Evolutionary conservation across 352 stramenopile genomes (phyloP), one percentile per base, ranked within the genome.

Genomic region (Pythium scleroteichum): DNA sequence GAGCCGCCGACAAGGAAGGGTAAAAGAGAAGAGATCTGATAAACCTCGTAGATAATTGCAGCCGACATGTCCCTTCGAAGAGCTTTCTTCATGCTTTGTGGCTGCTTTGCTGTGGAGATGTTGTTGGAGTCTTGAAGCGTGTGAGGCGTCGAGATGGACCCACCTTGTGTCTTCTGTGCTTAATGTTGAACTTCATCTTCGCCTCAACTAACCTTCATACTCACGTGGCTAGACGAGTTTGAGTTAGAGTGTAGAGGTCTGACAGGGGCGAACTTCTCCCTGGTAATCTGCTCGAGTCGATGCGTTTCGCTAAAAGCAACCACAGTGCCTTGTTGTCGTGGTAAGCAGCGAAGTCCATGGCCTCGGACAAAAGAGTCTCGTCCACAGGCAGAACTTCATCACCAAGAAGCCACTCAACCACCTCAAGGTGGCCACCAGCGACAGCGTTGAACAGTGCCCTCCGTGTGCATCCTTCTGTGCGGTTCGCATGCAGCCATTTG

Each of bases 261-360:
- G 2, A 17, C 48, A 24, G 50, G 16, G 13, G 29, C 29, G 19
- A 20, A 22, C 35, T 33, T 20, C 6, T 19, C 2, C n/a, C 0
- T 32, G 14, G 17, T n/a, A 39, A 27, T 35, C 29, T 35, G 29
- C 29, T 10, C 29, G 29, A 35, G 5, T 35, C 29, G 29, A 1
- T 17, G 20, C 44, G 44, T 0, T 32, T 35, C 17, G 24, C 32
- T 29, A 60, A 41, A 14, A 60, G 53, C 6, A n/a, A 16, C 53
- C 39, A 50, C 6, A 60, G 17, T 23, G 23, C 9, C 39, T 41
- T 41, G 22, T 41, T 22, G 53, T 52, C 53, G 9, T 52, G 22
- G 42, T 60, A 60, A 24, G 53, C 39, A 19, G 53, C 53, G 19
- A 52, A 60, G 26, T 60, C 53, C 39, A 60, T 53, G 1, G 54